phyloP scores from a whole-genome alignment of 371 early-diverging fungal genomes.

The Mucor irregularis region DNA sequence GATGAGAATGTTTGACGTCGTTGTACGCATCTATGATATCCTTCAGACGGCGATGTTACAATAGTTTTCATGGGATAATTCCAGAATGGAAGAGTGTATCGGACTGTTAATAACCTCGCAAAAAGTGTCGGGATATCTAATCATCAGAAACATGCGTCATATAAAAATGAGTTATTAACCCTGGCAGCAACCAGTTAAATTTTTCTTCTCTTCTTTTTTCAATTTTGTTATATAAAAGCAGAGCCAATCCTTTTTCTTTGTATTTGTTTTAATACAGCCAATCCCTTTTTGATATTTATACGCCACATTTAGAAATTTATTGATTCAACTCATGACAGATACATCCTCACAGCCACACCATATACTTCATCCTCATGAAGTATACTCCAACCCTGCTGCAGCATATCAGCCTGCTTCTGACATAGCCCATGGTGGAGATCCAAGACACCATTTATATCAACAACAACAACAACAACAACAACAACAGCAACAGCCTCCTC shows the following conservation, averaged over 20 bases:
- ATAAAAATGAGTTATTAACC: neutral
- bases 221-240: neutral
- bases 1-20: no score
- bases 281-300: constrained; percentile 4
- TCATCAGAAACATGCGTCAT: neutral
- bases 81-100: no score
- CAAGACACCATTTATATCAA: constrained; percentile 5
- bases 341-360: constrained; percentile 17
- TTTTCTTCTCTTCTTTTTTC: neutral
- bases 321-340: constrained; percentile 23
- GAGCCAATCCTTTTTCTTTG: constrained; percentile 17
- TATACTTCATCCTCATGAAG: constrained; percentile 21
- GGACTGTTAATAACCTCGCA: no score
- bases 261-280: constrained; percentile 5
- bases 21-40: no score
- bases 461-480: constrained; percentile 9
- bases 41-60: no score
- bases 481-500: constrained; percentile 3
- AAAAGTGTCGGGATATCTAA: neutral
- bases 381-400: constrained; percentile 3
- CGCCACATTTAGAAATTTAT: constrained; percentile 6
- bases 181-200: neutral
- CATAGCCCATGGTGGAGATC: neutral
- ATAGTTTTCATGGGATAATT: no score
- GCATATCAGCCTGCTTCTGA: neutral